Percentiles rank a stretch among this genome's conserved stretches.
phyloP scores from a whole-genome alignment of 208 protist species.

The Leishmania guyanensis region DNA sequence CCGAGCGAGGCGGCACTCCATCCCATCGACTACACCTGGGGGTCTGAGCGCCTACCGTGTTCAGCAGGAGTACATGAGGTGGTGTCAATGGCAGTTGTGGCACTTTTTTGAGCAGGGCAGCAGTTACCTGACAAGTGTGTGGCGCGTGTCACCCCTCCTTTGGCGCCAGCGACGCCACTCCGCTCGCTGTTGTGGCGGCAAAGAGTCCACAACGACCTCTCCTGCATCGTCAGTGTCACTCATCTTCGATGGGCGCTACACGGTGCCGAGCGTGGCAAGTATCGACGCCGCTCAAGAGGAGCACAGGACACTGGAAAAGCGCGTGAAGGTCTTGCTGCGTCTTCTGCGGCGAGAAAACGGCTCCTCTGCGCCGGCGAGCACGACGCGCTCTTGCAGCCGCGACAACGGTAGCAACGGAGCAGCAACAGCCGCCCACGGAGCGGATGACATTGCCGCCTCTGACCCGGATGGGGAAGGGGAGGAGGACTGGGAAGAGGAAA shows the following conservation, averaged over 20 bases:
- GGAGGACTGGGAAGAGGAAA: constrained; percentile 6
- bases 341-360: constrained; percentile 26
- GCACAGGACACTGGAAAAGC: constrained; percentile 4
- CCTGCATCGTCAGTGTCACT: background rate
- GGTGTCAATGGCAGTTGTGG: constrained; percentile 46
- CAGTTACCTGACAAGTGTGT: constrained; percentile 41
- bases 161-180: background rate
- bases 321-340: constrained; percentile 9
- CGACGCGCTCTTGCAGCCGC: background rate
- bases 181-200: background rate
- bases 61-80: constrained; percentile 31
- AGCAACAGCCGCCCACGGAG: background rate
- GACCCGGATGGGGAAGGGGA: background rate
- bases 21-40: constrained; percentile 12
- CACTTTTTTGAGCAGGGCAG: constrained; percentile 44
- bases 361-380: background rate
- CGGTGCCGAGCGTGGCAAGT: constrained; percentile 21
- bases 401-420: background rate
- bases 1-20: background rate
- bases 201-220: background rate
- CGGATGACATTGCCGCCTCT: background rate
- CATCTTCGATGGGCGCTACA: constrained; percentile 33
- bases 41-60: constrained; percentile 31
- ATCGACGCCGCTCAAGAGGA: constrained; percentile 14
- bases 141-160: constrained; percentile 16